Evolutionary conservation across 768 basidiomycete genomes (phyloP).

Genomic region (Royoungia palumana): DNA sequence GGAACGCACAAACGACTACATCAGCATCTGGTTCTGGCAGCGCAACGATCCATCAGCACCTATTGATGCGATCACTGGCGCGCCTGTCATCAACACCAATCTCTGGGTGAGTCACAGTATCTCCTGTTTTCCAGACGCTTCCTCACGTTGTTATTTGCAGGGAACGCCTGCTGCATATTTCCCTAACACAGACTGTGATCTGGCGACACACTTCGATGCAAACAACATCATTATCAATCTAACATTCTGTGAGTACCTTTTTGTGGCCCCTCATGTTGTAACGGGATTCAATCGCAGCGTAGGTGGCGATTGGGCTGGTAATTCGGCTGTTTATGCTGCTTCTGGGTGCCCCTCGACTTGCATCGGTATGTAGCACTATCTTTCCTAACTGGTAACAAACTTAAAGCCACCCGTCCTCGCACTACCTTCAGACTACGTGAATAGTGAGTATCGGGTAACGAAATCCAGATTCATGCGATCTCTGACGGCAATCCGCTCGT

Average conservation of each 20-base stretch:
- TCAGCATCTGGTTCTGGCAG: conserved; percentile 43
- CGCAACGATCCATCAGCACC: conserved; percentile 32
- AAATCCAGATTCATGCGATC: background rate
- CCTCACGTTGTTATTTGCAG: conserved; percentile 3
- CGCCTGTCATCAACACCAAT: conserved; percentile 15
- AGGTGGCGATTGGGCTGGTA: conserved; percentile 34
- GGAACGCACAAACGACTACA: conserved; percentile 32
- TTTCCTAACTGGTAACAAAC: background rate
- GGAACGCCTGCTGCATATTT: conserved; percentile 36
- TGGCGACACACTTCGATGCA: conserved; percentile 34
- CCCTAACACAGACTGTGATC: conserved; percentile 39
- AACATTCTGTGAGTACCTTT: conserved; percentile 27
- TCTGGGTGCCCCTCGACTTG: conserved; percentile 34
- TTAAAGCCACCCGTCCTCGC: background rate
- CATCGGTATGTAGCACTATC: conserved; percentile 16
- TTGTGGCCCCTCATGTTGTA: too few species aligned
- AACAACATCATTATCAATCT: conserved; percentile 36
- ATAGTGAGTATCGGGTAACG: conserved; percentile 27
- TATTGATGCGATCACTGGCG: conserved; percentile 27
- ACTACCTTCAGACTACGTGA: conserved; percentile 22
- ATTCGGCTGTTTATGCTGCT: conserved; percentile 19
- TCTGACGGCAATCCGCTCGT: background rate
- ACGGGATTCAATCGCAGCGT: background rate
- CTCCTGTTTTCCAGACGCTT: background rate
- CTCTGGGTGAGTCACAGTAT: conserved; percentile 19